Evolutionary conservation across 495 filamentous ascomycete species (phyloP).

Genomic region (Hypoxylon fuscum): DNA sequence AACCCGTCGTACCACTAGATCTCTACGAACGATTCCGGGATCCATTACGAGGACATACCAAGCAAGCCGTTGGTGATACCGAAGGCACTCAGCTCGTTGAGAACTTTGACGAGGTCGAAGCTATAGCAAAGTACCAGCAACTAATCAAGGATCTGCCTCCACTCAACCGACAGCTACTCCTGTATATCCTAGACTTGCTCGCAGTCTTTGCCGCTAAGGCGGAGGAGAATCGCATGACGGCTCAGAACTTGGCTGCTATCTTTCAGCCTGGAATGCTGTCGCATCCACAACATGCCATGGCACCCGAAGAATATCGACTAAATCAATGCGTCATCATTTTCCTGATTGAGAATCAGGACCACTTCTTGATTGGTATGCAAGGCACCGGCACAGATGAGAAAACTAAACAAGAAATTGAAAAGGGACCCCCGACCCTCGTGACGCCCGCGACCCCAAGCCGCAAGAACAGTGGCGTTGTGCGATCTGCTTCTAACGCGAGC

Average conservation of each 20-base stretch:
- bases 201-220: conserved; percentile 98
- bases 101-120: conserved; percentile 77
- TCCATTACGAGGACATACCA: conserved; percentile 80
- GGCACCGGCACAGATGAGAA: conserved; percentile 89
- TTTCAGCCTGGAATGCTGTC: conserved; percentile 97
- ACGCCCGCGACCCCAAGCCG: conserved; percentile 64
- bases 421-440: conserved; percentile 65
- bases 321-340: conserved; percentile 98
- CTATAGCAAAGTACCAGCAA: conserved; percentile 84
- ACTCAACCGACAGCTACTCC: conserved; percentile 90
- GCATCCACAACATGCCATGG: conserved; percentile 94
- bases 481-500: conserved; percentile 87
- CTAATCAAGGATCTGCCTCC: conserved; percentile 93
- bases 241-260: conserved; percentile 93
- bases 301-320: conserved; percentile 88
- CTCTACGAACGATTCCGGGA: conserved; percentile 92
- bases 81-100: conserved; percentile 65
- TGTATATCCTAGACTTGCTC: conserved; percentile 97
- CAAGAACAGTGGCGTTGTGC: conserved; percentile 61
- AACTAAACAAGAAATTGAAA: conserved; percentile 84
- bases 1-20: conserved; percentile 94
- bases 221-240: conserved; percentile 95
- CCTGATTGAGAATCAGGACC: conserved; percentile 94
- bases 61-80: conserved; percentile 70
- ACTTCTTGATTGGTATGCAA: conserved; percentile 93